phyloP scores from a whole-genome alignment of 2,329 filamentous ascomycete species.

The Alternaria brassicicola region DNA sequence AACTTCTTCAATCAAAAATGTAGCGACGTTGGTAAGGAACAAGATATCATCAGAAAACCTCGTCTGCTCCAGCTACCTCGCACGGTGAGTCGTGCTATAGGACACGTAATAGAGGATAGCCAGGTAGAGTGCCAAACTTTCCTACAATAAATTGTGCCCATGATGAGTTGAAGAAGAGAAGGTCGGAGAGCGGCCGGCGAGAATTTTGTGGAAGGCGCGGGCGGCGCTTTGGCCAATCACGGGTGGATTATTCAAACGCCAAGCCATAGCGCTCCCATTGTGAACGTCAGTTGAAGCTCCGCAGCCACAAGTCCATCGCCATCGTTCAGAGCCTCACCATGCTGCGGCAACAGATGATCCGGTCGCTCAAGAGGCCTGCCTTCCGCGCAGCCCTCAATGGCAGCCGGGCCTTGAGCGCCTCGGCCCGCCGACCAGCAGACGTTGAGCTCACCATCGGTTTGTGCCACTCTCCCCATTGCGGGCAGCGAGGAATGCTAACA shows the following conservation, averaged over 20 bases:
- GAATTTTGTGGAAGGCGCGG: constrained; percentile 35
- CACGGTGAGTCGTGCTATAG: constrained; percentile 62
- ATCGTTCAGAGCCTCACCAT: constrained; percentile 52
- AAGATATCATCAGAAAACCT: constrained; percentile 63
- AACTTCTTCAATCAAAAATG: constrained; percentile 45
- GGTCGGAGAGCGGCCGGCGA: constrained; percentile 16
- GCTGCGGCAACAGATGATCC: constrained; percentile 69
- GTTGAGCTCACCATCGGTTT: constrained; percentile 95
- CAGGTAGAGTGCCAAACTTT: constrained; percentile 56
- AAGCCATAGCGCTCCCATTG: constrained; percentile 23
- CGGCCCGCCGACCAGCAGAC: constrained; percentile 79
- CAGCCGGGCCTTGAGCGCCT: constrained; percentile 82
- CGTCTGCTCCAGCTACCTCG: constrained; percentile 70
- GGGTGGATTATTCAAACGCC: constrained; percentile 28
- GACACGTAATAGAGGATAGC: constrained; percentile 68
- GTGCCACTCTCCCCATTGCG: constrained; percentile 47
- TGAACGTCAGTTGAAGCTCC: constrained; percentile 36
- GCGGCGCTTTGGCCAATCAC: constrained; percentile 42
- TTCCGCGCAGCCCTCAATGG: constrained; percentile 60
- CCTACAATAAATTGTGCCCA: constrained; percentile 72
- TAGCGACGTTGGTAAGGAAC: constrained; percentile 73
- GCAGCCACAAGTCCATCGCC: constrained; percentile 35
- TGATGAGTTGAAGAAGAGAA: constrained; percentile 61
- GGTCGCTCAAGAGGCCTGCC: constrained; percentile 65
- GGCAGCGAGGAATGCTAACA: constrained; percentile 42